Conservation (phyloP, 2,329 filamentous ascomycete species). For the Ambrosiella xylebori region DNA sequence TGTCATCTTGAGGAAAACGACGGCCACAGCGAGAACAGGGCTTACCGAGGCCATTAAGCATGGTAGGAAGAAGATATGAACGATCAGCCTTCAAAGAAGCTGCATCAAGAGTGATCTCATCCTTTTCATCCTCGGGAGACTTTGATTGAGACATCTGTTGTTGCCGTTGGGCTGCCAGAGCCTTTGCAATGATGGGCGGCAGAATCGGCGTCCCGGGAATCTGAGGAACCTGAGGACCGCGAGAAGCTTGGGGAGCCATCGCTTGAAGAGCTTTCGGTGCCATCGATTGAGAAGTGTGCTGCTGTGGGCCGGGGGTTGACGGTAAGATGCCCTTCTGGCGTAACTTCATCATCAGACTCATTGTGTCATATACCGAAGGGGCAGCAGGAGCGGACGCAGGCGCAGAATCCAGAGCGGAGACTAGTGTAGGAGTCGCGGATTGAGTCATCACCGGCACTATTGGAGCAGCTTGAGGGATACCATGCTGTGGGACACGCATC, state of each 20-base stretch:
- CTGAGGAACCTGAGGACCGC: slow-evolving; percentile 17
- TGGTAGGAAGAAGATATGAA: slow-evolving; percentile 46
- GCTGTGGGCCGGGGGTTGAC: slow-evolving; percentile 14
- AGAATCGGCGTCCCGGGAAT: slow-evolving; percentile 18
- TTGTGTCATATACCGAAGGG: slow-evolving; percentile 28
- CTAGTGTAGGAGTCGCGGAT: slow-evolving; percentile 10
- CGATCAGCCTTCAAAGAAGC: slow-evolving; percentile 48
- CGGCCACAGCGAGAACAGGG: slow-evolving; percentile 85
- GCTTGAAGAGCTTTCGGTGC: background rate
- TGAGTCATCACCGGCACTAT: slow-evolving; percentile 15
- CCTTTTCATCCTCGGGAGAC: slow-evolving; percentile 15
- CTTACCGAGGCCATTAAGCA: slow-evolving; percentile 70
- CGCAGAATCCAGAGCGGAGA: background rate
- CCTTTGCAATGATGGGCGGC: slow-evolving; percentile 20
- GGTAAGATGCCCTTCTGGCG: slow-evolving; percentile 50
- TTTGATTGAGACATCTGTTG: slow-evolving; percentile 14
- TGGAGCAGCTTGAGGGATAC: slow-evolving; percentile 12
- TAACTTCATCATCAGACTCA: slow-evolving; percentile 49
- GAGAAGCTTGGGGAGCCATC: slow-evolving; percentile 20
- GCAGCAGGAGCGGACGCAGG: slow-evolving; percentile 17
- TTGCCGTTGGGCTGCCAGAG: slow-evolving; percentile 19
- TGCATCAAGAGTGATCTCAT: slow-evolving; percentile 35
- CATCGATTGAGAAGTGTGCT: background rate
- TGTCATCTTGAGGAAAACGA: slow-evolving; percentile 60
- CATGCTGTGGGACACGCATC: slow-evolving; percentile 30